Conservation (phyloP, 768 basidiomycete species). For the Amanita polypyramis region DNA sequence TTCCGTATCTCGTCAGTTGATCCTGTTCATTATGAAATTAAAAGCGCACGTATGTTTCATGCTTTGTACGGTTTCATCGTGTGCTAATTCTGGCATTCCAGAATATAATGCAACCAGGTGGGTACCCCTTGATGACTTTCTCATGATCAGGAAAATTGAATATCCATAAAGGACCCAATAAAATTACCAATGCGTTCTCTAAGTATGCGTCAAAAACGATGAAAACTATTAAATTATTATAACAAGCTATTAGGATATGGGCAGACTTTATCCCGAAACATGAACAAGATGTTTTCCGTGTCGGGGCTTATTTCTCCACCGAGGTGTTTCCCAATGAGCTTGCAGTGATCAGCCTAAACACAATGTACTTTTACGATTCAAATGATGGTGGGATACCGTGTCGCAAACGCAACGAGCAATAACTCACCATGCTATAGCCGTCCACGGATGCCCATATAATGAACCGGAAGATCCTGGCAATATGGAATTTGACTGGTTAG, state of each 20-base stretch:
- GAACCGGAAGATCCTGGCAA: conserved; percentile 78
- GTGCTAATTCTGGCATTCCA: conserved; percentile 16
- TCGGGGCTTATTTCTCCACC: conserved; percentile 76
- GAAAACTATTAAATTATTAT: conserved; percentile 10
- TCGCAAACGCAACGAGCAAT: conserved; percentile 1
- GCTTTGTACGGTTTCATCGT: conserved; percentile 6
- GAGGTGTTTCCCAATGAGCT: conserved; percentile 71
- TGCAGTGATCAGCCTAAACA: conserved; percentile 80
- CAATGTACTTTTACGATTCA: conserved; percentile 84
- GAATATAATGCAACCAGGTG: conserved; percentile 63
- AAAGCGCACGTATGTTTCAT: conserved; percentile 48
- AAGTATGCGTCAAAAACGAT: conserved; percentile 33
- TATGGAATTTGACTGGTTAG: conserved; percentile 83
- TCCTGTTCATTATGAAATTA: conserved; percentile 1
- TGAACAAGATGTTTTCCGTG: conserved; percentile 70
- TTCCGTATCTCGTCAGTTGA: conserved; percentile 11
- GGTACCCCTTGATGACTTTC: conserved; percentile 5
- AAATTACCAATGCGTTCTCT: conserved; percentile 56
- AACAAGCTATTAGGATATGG: conserved; percentile 55
- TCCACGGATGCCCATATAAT: conserved; percentile 58
- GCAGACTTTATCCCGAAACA: conserved; percentile 69
- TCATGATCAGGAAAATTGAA: conserved; percentile 6
- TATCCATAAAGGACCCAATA: conserved; percentile 45
- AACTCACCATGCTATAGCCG: conserved; percentile 34
- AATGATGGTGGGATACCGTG: conserved; percentile 54